Evolutionary conservation across 345 rosid species (phyloP).

Genomic region (Cardamine resedifolia): DNA sequence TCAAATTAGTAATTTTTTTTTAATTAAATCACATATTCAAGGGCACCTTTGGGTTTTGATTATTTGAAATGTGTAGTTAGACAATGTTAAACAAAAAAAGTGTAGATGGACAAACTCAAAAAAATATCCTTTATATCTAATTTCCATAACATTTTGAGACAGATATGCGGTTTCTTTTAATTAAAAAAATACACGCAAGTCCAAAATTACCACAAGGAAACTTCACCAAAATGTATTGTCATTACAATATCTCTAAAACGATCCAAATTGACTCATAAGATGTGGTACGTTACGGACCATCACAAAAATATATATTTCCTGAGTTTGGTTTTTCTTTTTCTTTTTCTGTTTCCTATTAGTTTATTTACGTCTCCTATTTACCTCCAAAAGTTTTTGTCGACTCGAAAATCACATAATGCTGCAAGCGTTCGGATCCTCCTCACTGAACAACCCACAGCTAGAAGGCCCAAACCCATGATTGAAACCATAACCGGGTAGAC

Average conservation of each 20-base stretch:
- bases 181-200: not conserved
- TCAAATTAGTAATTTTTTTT: too few species aligned
- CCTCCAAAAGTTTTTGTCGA: not conserved
- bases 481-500: constrained; percentile 4
- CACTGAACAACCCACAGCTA: constrained; percentile 22
- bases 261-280: too few species aligned
- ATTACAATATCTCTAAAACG: not conserved
- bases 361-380: constrained; percentile 2
- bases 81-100: too few species aligned
- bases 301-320: not conserved
- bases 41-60: too few species aligned
- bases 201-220: not conserved
- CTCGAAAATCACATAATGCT: constrained; percentile 27
- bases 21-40: too few species aligned
- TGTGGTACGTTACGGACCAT: not conserved
- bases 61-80: too few species aligned
- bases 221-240: not conserved
- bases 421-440: constrained; percentile 25
- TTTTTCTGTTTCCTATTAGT: not conserved
- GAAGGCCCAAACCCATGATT: constrained; percentile 19
- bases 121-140: too few species aligned
- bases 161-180: too few species aligned
- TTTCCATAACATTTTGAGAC: too few species aligned
- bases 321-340: not conserved
- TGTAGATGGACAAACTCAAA: too few species aligned